Evolutionary conservation across 768 basidiomycete genomes (phyloP), one percentile per base, ranked within the genome.

Genomic region (Phlebiopsis flavidoalba): DNA sequence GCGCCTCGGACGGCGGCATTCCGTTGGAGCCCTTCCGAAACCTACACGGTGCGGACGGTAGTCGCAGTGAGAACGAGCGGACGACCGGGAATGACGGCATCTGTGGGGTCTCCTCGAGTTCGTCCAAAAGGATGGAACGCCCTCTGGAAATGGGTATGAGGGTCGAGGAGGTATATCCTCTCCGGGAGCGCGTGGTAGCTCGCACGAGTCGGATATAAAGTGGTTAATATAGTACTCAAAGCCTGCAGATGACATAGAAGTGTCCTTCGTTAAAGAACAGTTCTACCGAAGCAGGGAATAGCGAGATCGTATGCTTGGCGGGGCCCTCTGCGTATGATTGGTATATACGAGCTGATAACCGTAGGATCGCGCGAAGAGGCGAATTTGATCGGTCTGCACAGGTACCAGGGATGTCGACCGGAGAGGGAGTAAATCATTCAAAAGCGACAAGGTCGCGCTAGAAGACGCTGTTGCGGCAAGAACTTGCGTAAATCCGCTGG

Each of bases 141-240:
- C 37, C 17, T 26, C 33, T 22, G 43, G 31, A 37, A 26, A 5
- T n/a, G 37, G 5, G 51, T 5, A 46, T 43, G 51, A 60, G 43
- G 59, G 10, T 7, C 19, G n/a, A 8, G 35, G 59, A 45, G 43
- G 24, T 54, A 53, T 54, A 45, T 43, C 37, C 37, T 21, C 19
- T 22, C 12, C 33, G 40, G 15, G 12, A 26, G 52, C n/a, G 10
- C 36, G 31, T 11, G 26, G 43, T 33, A 31, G 7, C 26, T 51
- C 53, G 46, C 43, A 60, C 46, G 53, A 56, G 35, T 43, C 60
- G 60, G 60, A 60, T n/a, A 43, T 60, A 60, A 55, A 60, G 60
- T 5, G 60, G 60, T 36, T 33, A 15, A 26, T 7, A 19, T 24
- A 7, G 22, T 7, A 36, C 17, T 19, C 33, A 52, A 33, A 22